Conservation (phyloP, 768 basidiomycete species). For the Rhodotorula paludigena region DNA sequence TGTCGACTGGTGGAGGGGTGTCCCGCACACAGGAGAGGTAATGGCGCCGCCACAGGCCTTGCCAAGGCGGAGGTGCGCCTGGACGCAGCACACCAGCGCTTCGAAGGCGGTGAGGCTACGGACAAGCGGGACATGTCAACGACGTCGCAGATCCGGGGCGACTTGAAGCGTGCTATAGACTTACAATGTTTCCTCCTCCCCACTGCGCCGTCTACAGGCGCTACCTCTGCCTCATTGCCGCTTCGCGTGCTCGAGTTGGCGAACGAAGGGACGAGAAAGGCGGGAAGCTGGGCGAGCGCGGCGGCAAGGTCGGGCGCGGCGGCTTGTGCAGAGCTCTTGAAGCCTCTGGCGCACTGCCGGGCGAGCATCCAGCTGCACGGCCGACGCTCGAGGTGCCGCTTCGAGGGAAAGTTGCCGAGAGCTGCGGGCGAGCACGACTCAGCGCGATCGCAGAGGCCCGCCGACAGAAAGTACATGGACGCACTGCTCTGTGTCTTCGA, state of each 20-base stretch:
- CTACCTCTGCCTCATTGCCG: neutral
- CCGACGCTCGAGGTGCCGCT: neutral
- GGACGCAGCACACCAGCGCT: no score
- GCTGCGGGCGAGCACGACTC: neutral
- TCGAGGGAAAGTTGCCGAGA: neutral
- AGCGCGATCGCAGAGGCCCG: neutral
- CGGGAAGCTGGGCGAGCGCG: conserved; percentile 19
- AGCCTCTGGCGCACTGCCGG: neutral
- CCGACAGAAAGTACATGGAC: neutral
- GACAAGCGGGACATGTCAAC: no score
- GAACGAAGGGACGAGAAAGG: conserved; percentile 34
- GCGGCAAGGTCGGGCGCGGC: neutral
- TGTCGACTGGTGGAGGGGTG: no score
- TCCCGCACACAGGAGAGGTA: no score
- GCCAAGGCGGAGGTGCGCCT: no score
- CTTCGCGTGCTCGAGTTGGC: neutral
- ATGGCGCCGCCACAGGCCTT: no score
- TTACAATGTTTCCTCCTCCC: neutral
- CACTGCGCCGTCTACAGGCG: neutral
- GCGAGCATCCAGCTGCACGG: neutral
- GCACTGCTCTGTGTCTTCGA: neutral
- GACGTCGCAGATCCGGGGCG: no score
- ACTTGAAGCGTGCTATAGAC: no score
- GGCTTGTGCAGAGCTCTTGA: neutral
- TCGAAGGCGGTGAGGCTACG: no score